Percentiles rank a stretch among this genome's conserved stretches.
Evolutionary conservation across 2,329 filamentous ascomycete genomes (phyloP).

Genomic region (Cercospora sesami): DNA sequence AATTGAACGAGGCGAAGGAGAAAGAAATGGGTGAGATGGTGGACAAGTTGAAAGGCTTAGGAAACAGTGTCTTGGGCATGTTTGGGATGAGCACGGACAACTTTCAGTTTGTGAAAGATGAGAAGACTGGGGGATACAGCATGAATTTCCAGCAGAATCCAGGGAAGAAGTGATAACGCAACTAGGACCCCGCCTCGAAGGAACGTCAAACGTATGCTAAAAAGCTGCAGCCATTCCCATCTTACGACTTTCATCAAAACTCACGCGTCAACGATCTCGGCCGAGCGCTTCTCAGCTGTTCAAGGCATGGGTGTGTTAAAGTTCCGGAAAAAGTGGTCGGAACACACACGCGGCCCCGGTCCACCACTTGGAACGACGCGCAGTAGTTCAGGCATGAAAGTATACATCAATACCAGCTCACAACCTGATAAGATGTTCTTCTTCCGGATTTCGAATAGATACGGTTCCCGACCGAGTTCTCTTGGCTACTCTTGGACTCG

Average conservation of each 20-base stretch:
- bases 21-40: slow-evolving; percentile 95
- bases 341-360: neutral
- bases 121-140: slow-evolving; percentile 85
- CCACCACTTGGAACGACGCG: neutral
- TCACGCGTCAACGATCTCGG: neutral
- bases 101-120: slow-evolving; percentile 91
- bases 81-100: slow-evolving; percentile 94
- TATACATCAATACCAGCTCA: neutral
- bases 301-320: neutral
- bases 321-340: neutral
- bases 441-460: neutral
- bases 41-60: slow-evolving; percentile 89
- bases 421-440: neutral
- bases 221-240: neutral
- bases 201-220: neutral
- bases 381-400: neutral
- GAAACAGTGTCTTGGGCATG: slow-evolving; percentile 86
- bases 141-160: slow-evolving; percentile 72
- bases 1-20: slow-evolving; percentile 76
- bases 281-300: neutral
- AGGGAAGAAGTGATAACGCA: slow-evolving; percentile 20
- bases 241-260: neutral
- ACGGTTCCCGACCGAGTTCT: neutral
- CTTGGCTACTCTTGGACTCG: neutral
- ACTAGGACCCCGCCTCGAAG: neutral